phyloP scores from a whole-genome alignment of 192 early-diverging fungal species.

The Backusella psychrophila region DNA sequence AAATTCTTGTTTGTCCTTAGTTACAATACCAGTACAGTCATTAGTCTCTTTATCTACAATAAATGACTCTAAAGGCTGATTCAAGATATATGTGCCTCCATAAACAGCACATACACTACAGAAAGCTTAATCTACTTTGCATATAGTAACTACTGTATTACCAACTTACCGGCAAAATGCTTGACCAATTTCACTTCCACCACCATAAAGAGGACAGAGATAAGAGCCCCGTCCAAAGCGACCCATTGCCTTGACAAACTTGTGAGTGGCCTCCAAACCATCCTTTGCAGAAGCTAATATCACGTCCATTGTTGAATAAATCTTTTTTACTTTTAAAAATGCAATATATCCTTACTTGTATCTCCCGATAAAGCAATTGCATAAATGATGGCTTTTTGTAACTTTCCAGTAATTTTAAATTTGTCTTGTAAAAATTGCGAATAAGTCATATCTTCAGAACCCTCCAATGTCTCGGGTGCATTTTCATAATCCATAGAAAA shows the following conservation, averaged over 20 bases:
- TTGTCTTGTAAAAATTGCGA: conserved; percentile 45
- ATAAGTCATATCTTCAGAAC: conserved; percentile 39
- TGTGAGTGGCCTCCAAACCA: conserved; percentile 66
- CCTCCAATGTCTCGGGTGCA: conserved; percentile 29
- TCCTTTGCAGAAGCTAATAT: conserved; percentile 48
- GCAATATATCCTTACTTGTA: conserved; percentile 9
- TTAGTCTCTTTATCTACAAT: conserved; percentile 40
- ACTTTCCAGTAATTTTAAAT: conserved; percentile 61
- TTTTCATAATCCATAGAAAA: conserved; percentile 53
- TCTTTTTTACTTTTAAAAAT: not conserved
- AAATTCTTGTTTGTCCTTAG: conserved; percentile 40
- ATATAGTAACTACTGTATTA: too few species aligned
- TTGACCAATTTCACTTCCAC: conserved; percentile 85
- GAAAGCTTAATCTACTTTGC: not conserved
- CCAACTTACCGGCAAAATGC: conserved; percentile 73
- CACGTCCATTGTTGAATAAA: not conserved
- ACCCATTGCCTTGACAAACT: conserved; percentile 77
- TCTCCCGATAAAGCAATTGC: conserved; percentile 53
- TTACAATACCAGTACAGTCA: conserved; percentile 39
- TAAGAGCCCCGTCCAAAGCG: conserved; percentile 83
- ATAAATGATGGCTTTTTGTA: conserved; percentile 62
- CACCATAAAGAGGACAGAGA: conserved; percentile 83
- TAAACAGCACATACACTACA: conserved; percentile 82
- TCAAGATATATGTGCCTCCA: conserved; percentile 87
- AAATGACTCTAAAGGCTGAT: conserved; percentile 44